Percentiles rank a stretch among this genome's conserved stretches.
These are phyloP conservation scores for Penicillium robsamsonii DNA, from an alignment of 495 filamentous ascomycete genomes.

Conservation along the genomic window DNA sequence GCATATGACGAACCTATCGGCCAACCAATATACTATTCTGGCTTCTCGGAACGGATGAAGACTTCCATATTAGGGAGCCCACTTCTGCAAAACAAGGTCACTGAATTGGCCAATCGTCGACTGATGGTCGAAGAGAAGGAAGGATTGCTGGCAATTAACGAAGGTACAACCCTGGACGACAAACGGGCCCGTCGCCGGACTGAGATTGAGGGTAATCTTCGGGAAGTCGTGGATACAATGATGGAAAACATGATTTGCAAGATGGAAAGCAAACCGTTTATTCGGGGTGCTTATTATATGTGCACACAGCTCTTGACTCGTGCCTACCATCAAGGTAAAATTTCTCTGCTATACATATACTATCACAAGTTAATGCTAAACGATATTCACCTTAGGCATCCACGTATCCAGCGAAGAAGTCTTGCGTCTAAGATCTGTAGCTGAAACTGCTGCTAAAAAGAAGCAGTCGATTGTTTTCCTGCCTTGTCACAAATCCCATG, in stretches of 20 bases:
- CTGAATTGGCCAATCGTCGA: constrained; percentile 70
- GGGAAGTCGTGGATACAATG: constrained; percentile 77
- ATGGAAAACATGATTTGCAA: constrained; percentile 98
- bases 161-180: constrained; percentile 40
- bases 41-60: constrained; percentile 90
- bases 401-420: constrained; percentile 96
- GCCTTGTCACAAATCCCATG: constrained; percentile 89
- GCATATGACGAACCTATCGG: constrained; percentile 88
- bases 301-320: constrained; percentile 83
- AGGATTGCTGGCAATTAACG: constrained; percentile 58
- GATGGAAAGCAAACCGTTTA: constrained; percentile 93
- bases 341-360: neutral
- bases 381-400: constrained; percentile 53
- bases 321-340: constrained; percentile 85
- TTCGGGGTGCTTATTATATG: constrained; percentile 86
- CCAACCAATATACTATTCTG: constrained; percentile 88
- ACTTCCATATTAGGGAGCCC: constrained; percentile 67
- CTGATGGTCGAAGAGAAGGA: constrained; percentile 72
- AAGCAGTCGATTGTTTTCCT: constrained; percentile 96
- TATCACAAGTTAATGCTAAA: constrained; percentile 8
- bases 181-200: constrained; percentile 55
- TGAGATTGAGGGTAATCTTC: constrained; percentile 60
- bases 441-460: constrained; percentile 74
- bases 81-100: constrained; percentile 69
- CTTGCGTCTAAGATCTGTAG: constrained; percentile 72